Evolutionary conservation across 2,329 filamentous ascomycete genomes (phyloP), one percentile per base, ranked within the genome.

Genomic region (Pseudocercospora cruenta): DNA sequence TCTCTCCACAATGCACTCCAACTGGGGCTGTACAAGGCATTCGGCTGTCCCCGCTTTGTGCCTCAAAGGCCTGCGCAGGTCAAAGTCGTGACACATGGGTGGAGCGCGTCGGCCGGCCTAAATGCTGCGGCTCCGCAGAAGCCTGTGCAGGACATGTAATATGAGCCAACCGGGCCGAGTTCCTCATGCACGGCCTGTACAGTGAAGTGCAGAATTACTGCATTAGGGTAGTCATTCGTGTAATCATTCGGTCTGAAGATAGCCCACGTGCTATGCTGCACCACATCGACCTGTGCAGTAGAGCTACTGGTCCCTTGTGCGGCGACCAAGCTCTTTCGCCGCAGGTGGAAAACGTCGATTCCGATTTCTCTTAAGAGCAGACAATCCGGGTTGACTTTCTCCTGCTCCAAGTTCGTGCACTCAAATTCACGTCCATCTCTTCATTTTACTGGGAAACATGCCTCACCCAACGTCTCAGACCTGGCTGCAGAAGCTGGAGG

Each of bases 401-500:
- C 7, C 8, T 19, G 10, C 22, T 51, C 47, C 22, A 26, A 21
- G 3, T 24, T 51, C 22, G 4, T 51, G 19, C 47, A 2, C 47
- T 51, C 14, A 5, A 22, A 6, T 51, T 26, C 22, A 9, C 24
- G 10, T 5, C 19, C 47, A 12, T 8, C 19, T 12, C 4, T 19
- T 24, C 21, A 22, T 22, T 22, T 21, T 47, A 24, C 10, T 4
- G 14, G 21, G 7, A 21, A 62, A 53, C 7, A 68, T 69, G 66
- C 59, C 63, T 54, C 62, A 61, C 21, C 49, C 62, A 47, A 53
- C 65, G 12, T 61, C 67, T 10, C 63, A 68, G 39, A 69, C 66
- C 51, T 69, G 68, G 65, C 66, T 69, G 55, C 66, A 70, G 55
- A 68, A 67, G 66, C 66, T 70, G 51, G 68, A 70, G 19, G 63